Percentiles rank a stretch among this genome's conserved stretches.
Evolutionary conservation across 805 yeast species (phyloP).

Genomic region (Spathaspora sp.): DNA sequence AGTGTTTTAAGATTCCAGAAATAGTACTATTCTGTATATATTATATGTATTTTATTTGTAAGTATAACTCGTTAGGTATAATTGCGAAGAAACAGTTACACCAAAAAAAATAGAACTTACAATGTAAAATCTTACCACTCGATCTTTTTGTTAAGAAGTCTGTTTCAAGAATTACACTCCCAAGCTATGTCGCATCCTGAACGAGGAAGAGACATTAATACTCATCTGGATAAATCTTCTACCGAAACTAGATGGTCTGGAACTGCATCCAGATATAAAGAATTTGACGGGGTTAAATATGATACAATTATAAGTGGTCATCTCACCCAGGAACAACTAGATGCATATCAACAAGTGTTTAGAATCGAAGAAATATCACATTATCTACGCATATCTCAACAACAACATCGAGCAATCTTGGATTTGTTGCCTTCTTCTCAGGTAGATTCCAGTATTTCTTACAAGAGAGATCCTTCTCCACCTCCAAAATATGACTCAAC

Average conservation of each 20-base stretch:
- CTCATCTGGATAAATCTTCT: neutral
- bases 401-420: slow-evolving; percentile 31
- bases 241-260: slow-evolving; percentile 32
- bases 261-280: slow-evolving; percentile 21
- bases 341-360: slow-evolving; percentile 63
- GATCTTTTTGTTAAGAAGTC: neutral
- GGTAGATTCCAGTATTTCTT: slow-evolving; percentile 26
- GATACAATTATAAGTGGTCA: slow-evolving; percentile 41
- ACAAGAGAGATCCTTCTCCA: slow-evolving; percentile 72
- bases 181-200: neutral
- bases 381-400: slow-evolving; percentile 38
- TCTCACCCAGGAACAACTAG: slow-evolving; percentile 66
- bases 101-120: neutral
- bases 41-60: neutral
- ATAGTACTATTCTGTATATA: slow-evolving; percentile 3
- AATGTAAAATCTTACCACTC: neutral
- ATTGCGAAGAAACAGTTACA: too few species aligned
- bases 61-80: neutral
- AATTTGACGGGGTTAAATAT: slow-evolving; percentile 16
- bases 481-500: slow-evolving; percentile 83
- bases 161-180: neutral
- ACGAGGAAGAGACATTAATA: slow-evolving; percentile 5
- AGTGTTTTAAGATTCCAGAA: slow-evolving; percentile 60
- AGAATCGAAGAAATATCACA: slow-evolving; percentile 79
- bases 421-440: slow-evolving; percentile 45